A percentile compares a stretch with the other conserved stretches of the same genome.
These are phyloP conservation scores for Zea mays DNA, from an alignment of 176 grass and related monocot species.

Conservation along the genomic window Zm-B73-REFERENCE-NAM-5.0 NC_050103.1:115170001-115170500, in stretches of 20 bases:
- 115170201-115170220: constrained; percentile 98
- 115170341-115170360: too few species aligned
- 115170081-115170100: neutral
- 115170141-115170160: constrained; percentile 77
- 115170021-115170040: constrained; percentile 23
- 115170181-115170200: constrained; percentile 87
- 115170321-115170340: too few species aligned
- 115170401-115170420: too few species aligned
- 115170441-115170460: too few species aligned
- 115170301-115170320: too few species aligned
- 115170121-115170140: constrained; percentile 97
- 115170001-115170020: constrained; percentile 73
- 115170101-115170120: constrained; percentile 34
- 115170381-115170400: too few species aligned
- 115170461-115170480: too few species aligned
- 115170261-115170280: neutral
- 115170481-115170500: too few species aligned
- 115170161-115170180: constrained; percentile 91
- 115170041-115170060: neutral
- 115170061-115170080: neutral
- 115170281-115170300: neutral
- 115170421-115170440: too few species aligned
- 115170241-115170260: constrained; percentile 16
- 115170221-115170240: constrained; percentile 29
- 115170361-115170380: too few species aligned